Percentiles rank a stretch among this genome's conserved stretches.
These are phyloP conservation scores for Sapria himalayana DNA, from an alignment of 345 rosid genomes.

Conservation along the genomic window DNA sequence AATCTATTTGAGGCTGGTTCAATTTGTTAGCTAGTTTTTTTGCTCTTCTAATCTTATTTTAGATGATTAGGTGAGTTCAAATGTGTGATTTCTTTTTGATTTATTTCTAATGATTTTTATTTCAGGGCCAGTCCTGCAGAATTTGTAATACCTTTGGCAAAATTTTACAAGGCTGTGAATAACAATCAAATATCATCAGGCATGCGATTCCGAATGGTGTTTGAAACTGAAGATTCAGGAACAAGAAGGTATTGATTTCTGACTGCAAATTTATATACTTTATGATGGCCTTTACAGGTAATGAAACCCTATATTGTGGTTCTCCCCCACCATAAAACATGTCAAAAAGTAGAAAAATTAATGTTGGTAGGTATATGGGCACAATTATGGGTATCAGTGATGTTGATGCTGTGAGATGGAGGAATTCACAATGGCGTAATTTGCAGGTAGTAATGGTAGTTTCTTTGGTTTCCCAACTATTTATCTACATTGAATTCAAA, in stretches of 20 bases:
- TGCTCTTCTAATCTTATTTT: too few relatives aligned
- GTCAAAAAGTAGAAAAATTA: too few relatives aligned
- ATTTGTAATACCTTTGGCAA: conserved; percentile 86
- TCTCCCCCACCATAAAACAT: too few relatives aligned
- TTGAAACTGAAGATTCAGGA: conserved; percentile 93
- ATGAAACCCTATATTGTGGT: too few relatives aligned
- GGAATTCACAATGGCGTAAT: conserved; percentile 90
- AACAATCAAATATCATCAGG: conserved; percentile 67
- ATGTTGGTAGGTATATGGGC: conserved; percentile 99
- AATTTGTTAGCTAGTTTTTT: too few relatives aligned
- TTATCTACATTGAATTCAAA: too few relatives aligned
- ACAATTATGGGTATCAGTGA: conserved; percentile 76
- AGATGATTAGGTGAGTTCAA: too few relatives aligned
- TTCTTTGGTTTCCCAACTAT: neutral
- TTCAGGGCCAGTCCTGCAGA: conserved; percentile 81
- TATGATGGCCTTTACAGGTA: too few relatives aligned
- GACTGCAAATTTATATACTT: conserved; percentile 4
- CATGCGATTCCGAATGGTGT: conserved; percentile 92
- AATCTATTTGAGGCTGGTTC: too few relatives aligned
- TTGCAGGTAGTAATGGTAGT: conserved; percentile 32
- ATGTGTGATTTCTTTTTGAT: too few relatives aligned
- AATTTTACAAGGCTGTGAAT: conserved; percentile 61
- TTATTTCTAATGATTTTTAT: neutral
- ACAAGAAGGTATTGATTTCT: conserved; percentile 29
- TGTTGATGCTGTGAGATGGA: conserved; percentile 83